Percentiles rank a stretch among this genome's conserved stretches.
Conservation (phyloP, 1,139 yeast genomes). For the Diutina neorugosa region DNA sequence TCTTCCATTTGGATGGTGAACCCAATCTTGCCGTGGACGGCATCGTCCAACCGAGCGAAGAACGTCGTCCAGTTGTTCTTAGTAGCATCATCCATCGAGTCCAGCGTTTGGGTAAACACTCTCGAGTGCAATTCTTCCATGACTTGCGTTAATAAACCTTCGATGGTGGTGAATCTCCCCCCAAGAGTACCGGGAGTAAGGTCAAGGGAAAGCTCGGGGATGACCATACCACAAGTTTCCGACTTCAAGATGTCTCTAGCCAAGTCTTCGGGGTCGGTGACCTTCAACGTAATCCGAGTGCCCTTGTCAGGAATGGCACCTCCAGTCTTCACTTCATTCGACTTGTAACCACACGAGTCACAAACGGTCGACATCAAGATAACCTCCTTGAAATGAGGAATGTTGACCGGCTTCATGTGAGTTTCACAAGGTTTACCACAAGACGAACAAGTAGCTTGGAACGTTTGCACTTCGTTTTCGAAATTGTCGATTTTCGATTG, state of each 20-base stretch:
- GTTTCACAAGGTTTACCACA: slow-evolving; percentile 78
- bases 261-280: slow-evolving; percentile 88
- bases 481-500: slow-evolving; percentile 76
- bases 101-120: slow-evolving; percentile 79
- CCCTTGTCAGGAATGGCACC: slow-evolving; percentile 91
- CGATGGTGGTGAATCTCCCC: slow-evolving; percentile 94
- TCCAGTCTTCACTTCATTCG: slow-evolving; percentile 97
- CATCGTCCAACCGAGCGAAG: slow-evolving; percentile 63
- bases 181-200: slow-evolving; percentile 95
- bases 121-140: slow-evolving; percentile 77
- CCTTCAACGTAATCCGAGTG: slow-evolving; percentile 54
- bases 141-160: slow-evolving; percentile 84
- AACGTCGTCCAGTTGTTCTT: slow-evolving; percentile 72
- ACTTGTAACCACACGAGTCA: slow-evolving; percentile 87
- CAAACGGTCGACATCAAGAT: slow-evolving; percentile 93
- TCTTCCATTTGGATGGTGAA: slow-evolving; percentile 87
- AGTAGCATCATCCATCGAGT: slow-evolving; percentile 76
- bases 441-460: slow-evolving; percentile 85
- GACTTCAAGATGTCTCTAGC: slow-evolving; percentile 91
- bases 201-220: slow-evolving; percentile 86
- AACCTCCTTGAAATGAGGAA: slow-evolving; percentile 97
- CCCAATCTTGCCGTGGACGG: slow-evolving; percentile 71
- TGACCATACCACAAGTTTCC: slow-evolving; percentile 76
- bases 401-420: slow-evolving; percentile 92
- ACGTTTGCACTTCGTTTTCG: slow-evolving; percentile 83